Base-by-base conservation (phyloP, 2,329 filamentous ascomycete species). In the Scleromitrula shiraiana region DNA sequence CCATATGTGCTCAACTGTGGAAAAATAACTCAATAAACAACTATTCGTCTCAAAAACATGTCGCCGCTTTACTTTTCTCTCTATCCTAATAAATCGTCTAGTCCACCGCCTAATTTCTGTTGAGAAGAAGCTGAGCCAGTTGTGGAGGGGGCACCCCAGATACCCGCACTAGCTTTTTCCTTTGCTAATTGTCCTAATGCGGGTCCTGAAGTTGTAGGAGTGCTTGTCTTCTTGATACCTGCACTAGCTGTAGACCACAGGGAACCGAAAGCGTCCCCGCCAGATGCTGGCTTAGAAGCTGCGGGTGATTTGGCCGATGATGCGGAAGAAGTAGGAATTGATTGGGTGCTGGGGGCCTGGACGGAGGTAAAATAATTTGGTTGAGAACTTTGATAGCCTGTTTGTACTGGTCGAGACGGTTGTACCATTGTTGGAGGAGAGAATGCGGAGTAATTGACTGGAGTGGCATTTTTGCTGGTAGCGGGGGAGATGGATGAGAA, bases 281-380 rank as follows among this genome's bases (percentile, higher is more conserved):
- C 82, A 35, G 63, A 71, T 22, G n/a, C n/a, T n/a, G 79, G 67
- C 62, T 82, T 83, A 47, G 69, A 70, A 12, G 68, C 61, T 23
- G 70, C 66, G 10, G 73, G 70, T 61, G 77, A 76, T 54, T 70
- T 69, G 49, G 68, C 68, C 10, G 69, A 70, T 63, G 63, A 65
- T 6, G 58, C 54, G 4, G 55, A 46, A 8, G 56, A 56, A 50
- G 48, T 58, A 33, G 51, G 56, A 41, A 46, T 65, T 38, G 59
- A 66, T 56, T 59, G 68, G 51, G 59, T 52, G 37, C 58, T 55
- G 52, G 68, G 61, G 30, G 69, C 68, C 52, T 77, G 75, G 4
- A 97, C 83, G 0, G 88, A 93, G 45, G 88, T 89, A 67, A 91
- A 98, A 72, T 98, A 98, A 70, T 98, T 98, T 44, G 93, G 93